These are phyloP conservation scores for Crepidotus sp. DNA, from an alignment of 1,284 basidiomycete species.

Conservation along the genomic window DNA sequence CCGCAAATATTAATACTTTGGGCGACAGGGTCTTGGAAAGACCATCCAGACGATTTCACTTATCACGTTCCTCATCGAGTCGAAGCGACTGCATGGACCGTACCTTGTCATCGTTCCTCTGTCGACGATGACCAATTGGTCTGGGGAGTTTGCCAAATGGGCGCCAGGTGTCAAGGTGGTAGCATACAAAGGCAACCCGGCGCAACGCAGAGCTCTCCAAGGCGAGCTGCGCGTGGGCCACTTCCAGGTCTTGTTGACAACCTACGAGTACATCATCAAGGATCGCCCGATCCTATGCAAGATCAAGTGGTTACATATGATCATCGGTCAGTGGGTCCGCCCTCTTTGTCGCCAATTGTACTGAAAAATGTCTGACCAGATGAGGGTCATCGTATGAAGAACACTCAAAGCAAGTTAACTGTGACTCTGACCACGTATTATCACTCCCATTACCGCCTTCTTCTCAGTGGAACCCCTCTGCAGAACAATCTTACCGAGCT, in stretches of 20 bases:
- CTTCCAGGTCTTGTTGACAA: conserved; percentile 95
- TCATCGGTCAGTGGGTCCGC: conserved; percentile 62
- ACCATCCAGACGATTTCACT: conserved; percentile 96
- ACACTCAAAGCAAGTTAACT: conserved; percentile 91
- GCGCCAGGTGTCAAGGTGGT: conserved; percentile 82
- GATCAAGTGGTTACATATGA: conserved; percentile 98
- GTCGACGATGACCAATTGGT: conserved; percentile 98
- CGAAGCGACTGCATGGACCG: conserved; percentile 86
- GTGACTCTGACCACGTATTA: conserved; percentile 93
- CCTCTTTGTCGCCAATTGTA: background rate
- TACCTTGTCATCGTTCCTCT: conserved; percentile 98
- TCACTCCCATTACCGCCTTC: conserved; percentile 88
- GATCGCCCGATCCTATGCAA: conserved; percentile 86
- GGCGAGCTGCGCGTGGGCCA: conserved; percentile 67
- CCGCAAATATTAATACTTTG: conserved; percentile 15
- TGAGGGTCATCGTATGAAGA: conserved; percentile 99
- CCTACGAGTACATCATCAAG: conserved; percentile 99
- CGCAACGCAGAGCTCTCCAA: conserved; percentile 69
- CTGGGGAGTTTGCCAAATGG: conserved; percentile 96
- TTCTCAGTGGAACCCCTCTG: conserved; percentile 95
- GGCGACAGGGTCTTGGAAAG: conserved; percentile 85
- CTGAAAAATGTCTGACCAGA: conserved; percentile 36
- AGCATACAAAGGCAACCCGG: conserved; percentile 91
- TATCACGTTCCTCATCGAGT: conserved; percentile 92
- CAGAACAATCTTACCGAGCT: conserved; percentile 99